phyloP scores from a whole-genome alignment of 345 rosid species.

The Aurinia saxatilis region DNA sequence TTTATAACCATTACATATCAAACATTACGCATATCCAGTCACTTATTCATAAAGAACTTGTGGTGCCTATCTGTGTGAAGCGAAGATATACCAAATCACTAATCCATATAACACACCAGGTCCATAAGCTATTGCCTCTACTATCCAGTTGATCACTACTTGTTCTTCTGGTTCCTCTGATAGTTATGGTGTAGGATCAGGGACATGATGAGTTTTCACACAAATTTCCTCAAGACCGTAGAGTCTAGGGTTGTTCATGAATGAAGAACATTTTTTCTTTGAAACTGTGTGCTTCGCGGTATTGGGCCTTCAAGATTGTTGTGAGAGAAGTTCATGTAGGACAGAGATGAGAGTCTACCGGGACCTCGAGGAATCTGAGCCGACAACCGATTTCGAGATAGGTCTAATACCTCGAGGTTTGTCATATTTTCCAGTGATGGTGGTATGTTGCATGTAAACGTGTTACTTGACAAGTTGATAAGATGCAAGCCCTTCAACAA shows the following conservation, averaged over 20 bases:
- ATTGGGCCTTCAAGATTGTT: slow-evolving; percentile 6
- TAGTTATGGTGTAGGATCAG: background rate
- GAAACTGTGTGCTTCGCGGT: slow-evolving; percentile 10
- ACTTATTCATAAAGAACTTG: too few relatives aligned
- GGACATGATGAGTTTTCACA: background rate
- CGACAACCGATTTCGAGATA: background rate
- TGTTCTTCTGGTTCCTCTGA: background rate
- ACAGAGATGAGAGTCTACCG: background rate
- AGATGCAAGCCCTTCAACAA: background rate
- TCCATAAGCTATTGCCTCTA: background rate
- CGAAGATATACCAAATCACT: background rate
- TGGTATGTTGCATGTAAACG: slow-evolving; percentile 1
- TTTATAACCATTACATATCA: too few relatives aligned
- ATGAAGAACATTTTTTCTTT: background rate
- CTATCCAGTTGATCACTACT: background rate
- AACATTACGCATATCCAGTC: too few relatives aligned
- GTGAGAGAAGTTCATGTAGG: background rate
- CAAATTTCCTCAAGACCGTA: background rate
- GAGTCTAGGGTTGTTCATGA: background rate
- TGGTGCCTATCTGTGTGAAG: too few relatives aligned
- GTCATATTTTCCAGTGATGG: background rate
- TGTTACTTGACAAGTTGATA: slow-evolving; percentile 12
- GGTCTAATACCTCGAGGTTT: background rate
- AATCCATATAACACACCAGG: background rate
- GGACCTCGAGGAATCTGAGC: background rate